These are phyloP conservation scores for Kentomonas sorsogonicus DNA, from an alignment of 208 protist genomes.

Conservation along the genomic window DNA sequence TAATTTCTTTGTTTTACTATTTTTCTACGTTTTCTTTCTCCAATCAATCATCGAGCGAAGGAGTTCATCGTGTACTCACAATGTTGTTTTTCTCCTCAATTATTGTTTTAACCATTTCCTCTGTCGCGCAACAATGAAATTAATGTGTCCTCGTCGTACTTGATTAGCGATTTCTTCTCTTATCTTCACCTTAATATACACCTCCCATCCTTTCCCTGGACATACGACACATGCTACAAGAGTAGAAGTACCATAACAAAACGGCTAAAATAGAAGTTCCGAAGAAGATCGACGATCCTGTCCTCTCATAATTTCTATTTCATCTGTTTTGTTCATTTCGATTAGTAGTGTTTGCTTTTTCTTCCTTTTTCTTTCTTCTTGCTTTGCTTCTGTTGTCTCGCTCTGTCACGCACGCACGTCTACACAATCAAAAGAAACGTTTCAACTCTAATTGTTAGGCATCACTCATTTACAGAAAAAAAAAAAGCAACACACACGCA, in stretches of 20 bases:
- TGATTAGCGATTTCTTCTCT: neutral
- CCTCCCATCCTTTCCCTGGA: neutral
- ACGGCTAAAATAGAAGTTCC: too few relatives aligned
- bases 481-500: conserved; percentile 8
- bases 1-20: conserved; percentile 5
- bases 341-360: neutral
- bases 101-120: too few relatives aligned
- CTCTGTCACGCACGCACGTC: neutral
- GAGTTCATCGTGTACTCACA: too few relatives aligned
- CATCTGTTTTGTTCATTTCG: neutral
- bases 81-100: too few relatives aligned
- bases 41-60: neutral
- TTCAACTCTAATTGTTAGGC: neutral
- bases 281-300: too few relatives aligned
- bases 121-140: too few relatives aligned
- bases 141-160: too few relatives aligned
- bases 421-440: neutral
- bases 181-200: neutral
- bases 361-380: conserved; percentile 1
- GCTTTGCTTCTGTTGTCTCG: neutral
- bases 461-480: neutral
- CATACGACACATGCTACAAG: too few relatives aligned
- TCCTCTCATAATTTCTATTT: neutral
- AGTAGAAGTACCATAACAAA: too few relatives aligned
- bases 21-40: conserved; percentile 4